Evolutionary conservation across 495 filamentous ascomycete species (phyloP), one percentile per base, ranked within the genome.

Genomic region (Echria macrotheca): DNA sequence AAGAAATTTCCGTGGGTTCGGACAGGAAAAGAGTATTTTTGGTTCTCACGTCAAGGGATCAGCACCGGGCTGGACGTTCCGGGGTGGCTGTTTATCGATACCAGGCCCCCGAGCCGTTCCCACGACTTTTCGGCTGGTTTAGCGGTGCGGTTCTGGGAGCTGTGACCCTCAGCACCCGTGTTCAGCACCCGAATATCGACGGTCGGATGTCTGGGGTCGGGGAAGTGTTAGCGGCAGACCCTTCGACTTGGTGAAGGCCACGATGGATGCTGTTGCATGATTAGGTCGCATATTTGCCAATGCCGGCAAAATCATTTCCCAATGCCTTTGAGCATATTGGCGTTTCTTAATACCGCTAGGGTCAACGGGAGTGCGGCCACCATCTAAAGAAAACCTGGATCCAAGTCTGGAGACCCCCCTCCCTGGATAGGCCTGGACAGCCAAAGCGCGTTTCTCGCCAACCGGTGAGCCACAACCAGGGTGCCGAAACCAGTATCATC

Each of bases 241-340:
- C 47, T 52, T 53, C 31, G 26, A 32, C 38, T 44, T 23, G 39
- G 48, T 6, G 29, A 39, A 44, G n/a, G n/a, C 25, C 28, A 48
- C 31, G 22, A 47, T 24, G 53, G 40, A 50, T 31, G 55, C 33
- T 31, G 49, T 18, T 58, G 64, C 64, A 67, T 65, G 56, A 65
- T 59, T 53, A 52, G 28, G 44, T 48, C 52, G 65, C 65, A 64
- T 56, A 59, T 65, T 63, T 66, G 56, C 60, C 63, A 62, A 64
- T 64, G 58, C 60, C 60, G 63, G 65, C 56, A 68, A 68, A 68
- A 66, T 55, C 47, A 28, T 38, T 38, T 36, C 24, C 37, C 64
- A 56, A 65, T 63, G 62, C 64, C 62, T 58, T 59, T 56, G 49
- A 53, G 25, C 19, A 51, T 52, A 57, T 54, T 49, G 49, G 41